Evolutionary conservation across 306 rosid genomes (phyloP).

Genomic region (Trifolium pratense): DNA sequence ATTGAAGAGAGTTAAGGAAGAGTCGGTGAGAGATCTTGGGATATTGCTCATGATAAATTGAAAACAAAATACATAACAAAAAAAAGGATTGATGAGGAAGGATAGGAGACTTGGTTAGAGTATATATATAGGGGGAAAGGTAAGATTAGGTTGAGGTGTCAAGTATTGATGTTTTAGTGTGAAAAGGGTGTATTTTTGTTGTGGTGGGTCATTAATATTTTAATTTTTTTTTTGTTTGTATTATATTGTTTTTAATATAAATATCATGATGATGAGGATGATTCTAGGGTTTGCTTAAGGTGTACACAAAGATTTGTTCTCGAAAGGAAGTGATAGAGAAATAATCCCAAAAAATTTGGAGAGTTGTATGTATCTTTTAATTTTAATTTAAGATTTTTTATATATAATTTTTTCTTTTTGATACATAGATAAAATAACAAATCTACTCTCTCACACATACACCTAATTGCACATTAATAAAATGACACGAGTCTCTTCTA

Average conservation of each 20-base stretch:
- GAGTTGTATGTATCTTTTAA: conserved; percentile 11
- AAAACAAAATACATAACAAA: conserved; percentile 50
- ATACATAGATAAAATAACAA: no score
- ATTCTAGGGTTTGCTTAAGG: conserved; percentile 57
- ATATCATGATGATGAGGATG: background rate
- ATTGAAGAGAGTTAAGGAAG: conserved; percentile 70
- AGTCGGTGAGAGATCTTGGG: conserved; percentile 81
- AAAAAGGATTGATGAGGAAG: conserved; percentile 37
- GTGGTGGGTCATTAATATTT: conserved; percentile 30
- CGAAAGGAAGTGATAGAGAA: background rate
- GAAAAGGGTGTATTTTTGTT: conserved; percentile 9
- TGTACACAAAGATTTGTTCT: conserved; percentile 51
- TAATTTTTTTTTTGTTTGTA: background rate
- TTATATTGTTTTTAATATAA: no score
- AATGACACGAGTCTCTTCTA: no score
- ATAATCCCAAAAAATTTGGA: conserved; percentile 30
- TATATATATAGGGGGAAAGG: conserved; percentile 35
- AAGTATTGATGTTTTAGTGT: conserved; percentile 1
- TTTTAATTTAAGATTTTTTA: no score
- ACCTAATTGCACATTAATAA: no score
- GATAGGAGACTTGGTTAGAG: conserved; percentile 37
- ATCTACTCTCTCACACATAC: no score
- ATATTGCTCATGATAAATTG: conserved; percentile 81
- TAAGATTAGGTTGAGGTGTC: background rate
- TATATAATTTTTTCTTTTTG: no score